Evolutionary conservation across 805 yeast species (phyloP).

Genomic region (Torulaspora microellipsoides): DNA sequence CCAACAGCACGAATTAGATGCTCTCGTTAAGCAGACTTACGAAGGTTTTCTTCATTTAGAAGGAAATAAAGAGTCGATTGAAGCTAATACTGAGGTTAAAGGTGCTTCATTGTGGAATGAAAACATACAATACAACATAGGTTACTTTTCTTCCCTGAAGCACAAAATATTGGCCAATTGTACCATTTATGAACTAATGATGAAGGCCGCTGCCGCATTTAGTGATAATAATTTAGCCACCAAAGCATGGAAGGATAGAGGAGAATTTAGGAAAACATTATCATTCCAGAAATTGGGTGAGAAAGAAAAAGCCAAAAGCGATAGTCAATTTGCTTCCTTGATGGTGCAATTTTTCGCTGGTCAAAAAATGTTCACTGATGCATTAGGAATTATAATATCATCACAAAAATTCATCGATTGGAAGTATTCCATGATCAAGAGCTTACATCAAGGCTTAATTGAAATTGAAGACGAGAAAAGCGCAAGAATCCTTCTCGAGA

Average conservation of each 20-base stretch:
- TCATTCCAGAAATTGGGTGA: slow-evolving; percentile 54
- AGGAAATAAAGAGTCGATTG: background rate
- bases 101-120: background rate
- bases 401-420: slow-evolving; percentile 68
- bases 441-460: slow-evolving; percentile 39
- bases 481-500: slow-evolving; percentile 29
- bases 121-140: background rate
- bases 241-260: slow-evolving; percentile 73
- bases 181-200: slow-evolving; percentile 52
- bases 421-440: slow-evolving; percentile 47
- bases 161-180: slow-evolving; percentile 41
- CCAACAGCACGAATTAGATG: slow-evolving; percentile 23
- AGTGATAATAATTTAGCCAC: slow-evolving; percentile 56
- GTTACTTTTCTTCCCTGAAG: slow-evolving; percentile 17
- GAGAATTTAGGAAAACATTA: slow-evolving; percentile 55
- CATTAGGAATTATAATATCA: slow-evolving; percentile 59
- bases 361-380: slow-evolving; percentile 59
- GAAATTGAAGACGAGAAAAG: slow-evolving; percentile 42
- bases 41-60: slow-evolving; percentile 2
- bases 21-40: slow-evolving; percentile 9
- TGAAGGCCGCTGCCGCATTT: slow-evolving; percentile 60
- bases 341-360: slow-evolving; percentile 59
- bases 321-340: slow-evolving; percentile 54
- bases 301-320: slow-evolving; percentile 27
- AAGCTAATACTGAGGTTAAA: background rate